A percentile compares a stretch with the other conserved stretches of the same genome.
These are phyloP conservation scores for Ophiocordyceps robertsii DNA, from an alignment of 2,329 filamentous ascomycete genomes.

Conservation along the genomic window DNA sequence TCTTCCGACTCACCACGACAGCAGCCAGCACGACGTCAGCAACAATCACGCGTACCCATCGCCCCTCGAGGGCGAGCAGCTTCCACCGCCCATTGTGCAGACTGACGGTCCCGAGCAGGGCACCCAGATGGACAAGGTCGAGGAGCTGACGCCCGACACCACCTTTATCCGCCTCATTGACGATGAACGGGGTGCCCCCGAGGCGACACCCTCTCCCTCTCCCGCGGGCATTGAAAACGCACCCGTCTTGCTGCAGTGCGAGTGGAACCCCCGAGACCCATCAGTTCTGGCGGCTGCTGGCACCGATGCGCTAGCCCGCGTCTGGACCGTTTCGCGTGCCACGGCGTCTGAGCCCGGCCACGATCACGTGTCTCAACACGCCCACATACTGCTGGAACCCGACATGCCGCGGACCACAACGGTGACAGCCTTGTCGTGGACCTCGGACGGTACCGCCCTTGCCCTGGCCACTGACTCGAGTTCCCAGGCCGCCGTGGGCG, in stretches of 20 bases:
- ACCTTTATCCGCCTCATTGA: conserved; percentile 44
- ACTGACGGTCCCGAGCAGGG: conserved; percentile 51
- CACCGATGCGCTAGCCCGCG: conserved; percentile 56
- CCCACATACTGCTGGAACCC: conserved; percentile 34
- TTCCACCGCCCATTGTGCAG: conserved; percentile 35
- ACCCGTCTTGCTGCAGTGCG: conserved; percentile 53
- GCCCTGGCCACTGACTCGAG: conserved; percentile 45
- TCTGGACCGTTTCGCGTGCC: conserved; percentile 50
- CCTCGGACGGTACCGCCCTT: conserved; percentile 39
- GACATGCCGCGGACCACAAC: conserved; percentile 36
- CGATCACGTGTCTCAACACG: conserved; percentile 26
- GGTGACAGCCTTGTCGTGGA: conserved; percentile 49
- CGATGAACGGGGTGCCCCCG: conserved; percentile 19
- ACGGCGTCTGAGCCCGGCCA: conserved; percentile 25
- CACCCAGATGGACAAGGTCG: conserved; percentile 51
- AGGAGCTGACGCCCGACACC: conserved; percentile 45
- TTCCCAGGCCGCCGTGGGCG: conserved; percentile 35
- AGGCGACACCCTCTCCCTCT: conserved; percentile 22
- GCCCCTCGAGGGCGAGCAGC: conserved; percentile 44
- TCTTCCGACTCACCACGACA: conserved; percentile 5
- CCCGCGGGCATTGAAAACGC: conserved; percentile 32
- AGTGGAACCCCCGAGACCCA: conserved; percentile 54
- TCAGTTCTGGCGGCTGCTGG: conserved; percentile 54
- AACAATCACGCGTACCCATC: conserved; percentile 51
- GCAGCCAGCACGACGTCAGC: conserved; percentile 18